Conservation (phyloP, 805 yeast genomes). For the Debaryomyces hansenii region DNA sequence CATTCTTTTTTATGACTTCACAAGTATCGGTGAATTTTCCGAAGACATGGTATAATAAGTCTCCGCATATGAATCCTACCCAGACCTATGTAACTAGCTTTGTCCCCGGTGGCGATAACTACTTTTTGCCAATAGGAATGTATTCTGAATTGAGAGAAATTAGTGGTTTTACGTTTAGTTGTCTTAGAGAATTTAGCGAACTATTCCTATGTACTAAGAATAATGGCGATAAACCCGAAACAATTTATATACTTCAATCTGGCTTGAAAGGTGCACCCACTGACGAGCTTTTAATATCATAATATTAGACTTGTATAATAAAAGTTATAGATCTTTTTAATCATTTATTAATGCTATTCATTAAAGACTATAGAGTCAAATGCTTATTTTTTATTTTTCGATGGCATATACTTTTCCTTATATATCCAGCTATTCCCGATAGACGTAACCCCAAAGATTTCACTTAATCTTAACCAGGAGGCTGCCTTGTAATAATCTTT, state of each 20-base stretch:
- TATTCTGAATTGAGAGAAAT: conserved; percentile 35
- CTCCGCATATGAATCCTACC: conserved; percentile 10
- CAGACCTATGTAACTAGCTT: conserved; percentile 12
- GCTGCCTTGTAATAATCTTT: conserved; percentile 65
- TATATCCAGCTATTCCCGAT: conserved; percentile 77
- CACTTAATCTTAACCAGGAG: conserved; percentile 68
- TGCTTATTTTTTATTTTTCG: not conserved
- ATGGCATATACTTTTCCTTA: conserved; percentile 57
- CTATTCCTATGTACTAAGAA: not conserved
- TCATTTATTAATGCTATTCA: not conserved
- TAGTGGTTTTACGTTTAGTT: conserved; percentile 27
- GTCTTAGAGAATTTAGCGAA: conserved; percentile 33
- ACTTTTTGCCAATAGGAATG: conserved; percentile 38
- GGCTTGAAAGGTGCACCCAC: conserved; percentile 2
- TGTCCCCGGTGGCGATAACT: conserved; percentile 23
- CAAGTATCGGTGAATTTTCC: conserved; percentile 30
- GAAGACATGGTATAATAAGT: conserved; percentile 26
- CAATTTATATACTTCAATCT: conserved; percentile 12
- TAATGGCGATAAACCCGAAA: conserved; percentile 4
- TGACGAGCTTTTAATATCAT: not conserved
- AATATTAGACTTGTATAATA: not conserved
- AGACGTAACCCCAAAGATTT: conserved; percentile 56
- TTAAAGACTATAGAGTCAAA: not conserved
- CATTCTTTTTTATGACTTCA: conserved; percentile 16
- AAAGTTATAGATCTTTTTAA: not conserved